These are phyloP conservation scores for Ambrosiella xylebori DNA, from an alignment of 2,329 filamentous ascomycete genomes.

Conservation along the genomic window DNA sequence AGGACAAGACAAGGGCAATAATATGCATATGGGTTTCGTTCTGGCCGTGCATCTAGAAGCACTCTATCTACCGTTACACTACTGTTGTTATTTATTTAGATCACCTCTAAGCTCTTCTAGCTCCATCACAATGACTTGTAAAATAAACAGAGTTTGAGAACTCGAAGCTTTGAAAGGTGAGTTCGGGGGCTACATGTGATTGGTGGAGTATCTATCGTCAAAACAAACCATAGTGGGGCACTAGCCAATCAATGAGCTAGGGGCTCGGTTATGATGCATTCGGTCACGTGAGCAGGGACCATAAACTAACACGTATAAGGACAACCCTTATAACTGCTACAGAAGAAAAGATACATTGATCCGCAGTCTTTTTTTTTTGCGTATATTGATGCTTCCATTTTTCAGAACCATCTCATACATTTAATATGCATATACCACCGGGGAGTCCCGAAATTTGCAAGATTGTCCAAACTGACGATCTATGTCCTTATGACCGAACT, in stretches of 20 bases:
- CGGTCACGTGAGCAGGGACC: too few species aligned
- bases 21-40: not conserved
- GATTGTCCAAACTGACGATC: too few species aligned
- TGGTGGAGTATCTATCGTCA: not conserved
- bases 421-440: too few species aligned
- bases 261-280: too few species aligned
- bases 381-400: too few species aligned
- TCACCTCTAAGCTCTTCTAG: not conserved
- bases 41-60: not conserved
- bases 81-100: not conserved
- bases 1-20: not conserved
- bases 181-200: not conserved
- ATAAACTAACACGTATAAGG: too few species aligned
- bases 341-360: too few species aligned
- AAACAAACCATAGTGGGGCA: not conserved
- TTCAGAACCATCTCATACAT: too few species aligned
- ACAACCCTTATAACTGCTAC: too few species aligned
- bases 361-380: too few species aligned
- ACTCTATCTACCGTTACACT: not conserved
- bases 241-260: not conserved
- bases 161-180: not conserved
- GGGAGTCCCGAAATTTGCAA: too few species aligned
- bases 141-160: slow-evolving; percentile 11
- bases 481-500: too few species aligned
- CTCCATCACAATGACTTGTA: not conserved